Conservation (phyloP, 495 filamentous ascomycete species). For the Chaetomium fimeti region DNA sequence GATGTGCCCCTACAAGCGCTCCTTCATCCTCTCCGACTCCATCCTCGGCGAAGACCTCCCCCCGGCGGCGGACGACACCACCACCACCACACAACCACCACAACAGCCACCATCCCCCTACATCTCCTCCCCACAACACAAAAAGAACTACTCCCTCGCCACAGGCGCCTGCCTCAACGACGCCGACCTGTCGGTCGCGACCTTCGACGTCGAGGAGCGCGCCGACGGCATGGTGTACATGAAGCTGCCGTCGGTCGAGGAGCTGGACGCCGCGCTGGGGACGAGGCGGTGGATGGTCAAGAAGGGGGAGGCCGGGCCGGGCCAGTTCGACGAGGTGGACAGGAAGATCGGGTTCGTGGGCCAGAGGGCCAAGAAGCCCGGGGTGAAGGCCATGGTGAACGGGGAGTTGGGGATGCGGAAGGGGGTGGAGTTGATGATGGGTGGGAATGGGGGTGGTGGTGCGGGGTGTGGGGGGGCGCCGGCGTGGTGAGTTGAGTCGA, state of each 20-base stretch:
- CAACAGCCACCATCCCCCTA: constrained; percentile 62
- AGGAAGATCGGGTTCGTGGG: constrained; percentile 53
- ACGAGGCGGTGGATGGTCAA: constrained; percentile 81
- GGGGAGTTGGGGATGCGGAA: constrained; percentile 38
- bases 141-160: constrained; percentile 81
- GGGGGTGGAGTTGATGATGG: constrained; percentile 42
- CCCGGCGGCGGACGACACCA: constrained; percentile 51
- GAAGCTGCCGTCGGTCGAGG: constrained; percentile 79
- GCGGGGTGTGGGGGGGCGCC: constrained; percentile 55
- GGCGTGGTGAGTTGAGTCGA: constrained; percentile 59
- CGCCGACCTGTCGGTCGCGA: constrained; percentile 72
- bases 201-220: constrained; percentile 73
- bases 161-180: constrained; percentile 78
- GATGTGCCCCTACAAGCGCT: constrained; percentile 96
- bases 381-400: constrained; percentile 47
- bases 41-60: constrained; percentile 74
- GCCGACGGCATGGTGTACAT: constrained; percentile 68
- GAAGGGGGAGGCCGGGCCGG: constrained; percentile 61
- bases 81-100: too few species aligned
- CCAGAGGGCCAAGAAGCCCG: constrained; percentile 38
- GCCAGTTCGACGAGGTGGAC: constrained; percentile 69
- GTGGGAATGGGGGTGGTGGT: constrained; percentile 26
- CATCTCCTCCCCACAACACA: constrained; percentile 90
- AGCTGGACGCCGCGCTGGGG: constrained; percentile 78
- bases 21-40: constrained; percentile 86